Evolutionary conservation across 2,329 filamentous ascomycete species (phyloP).

Genomic region (Eurotiales sp.): DNA sequence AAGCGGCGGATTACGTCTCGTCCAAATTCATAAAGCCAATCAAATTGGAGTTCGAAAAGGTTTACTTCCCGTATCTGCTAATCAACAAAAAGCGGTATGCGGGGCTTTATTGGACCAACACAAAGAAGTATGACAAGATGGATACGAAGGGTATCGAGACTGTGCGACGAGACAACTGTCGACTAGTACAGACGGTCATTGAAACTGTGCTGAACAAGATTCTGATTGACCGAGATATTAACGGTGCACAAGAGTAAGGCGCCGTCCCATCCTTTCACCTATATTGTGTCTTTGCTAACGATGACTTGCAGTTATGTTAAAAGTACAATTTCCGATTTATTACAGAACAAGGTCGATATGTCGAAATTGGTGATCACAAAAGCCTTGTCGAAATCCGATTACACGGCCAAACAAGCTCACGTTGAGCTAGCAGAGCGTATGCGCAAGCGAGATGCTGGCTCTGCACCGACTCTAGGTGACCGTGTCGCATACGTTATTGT

Average conservation of each 20-base stretch:
- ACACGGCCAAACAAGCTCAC: slow-evolving; percentile 90
- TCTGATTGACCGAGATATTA: slow-evolving; percentile 85
- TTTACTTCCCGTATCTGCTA: slow-evolving; percentile 94
- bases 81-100: slow-evolving; percentile 99
- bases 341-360: slow-evolving; percentile 98
- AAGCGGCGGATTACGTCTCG: slow-evolving; percentile 84
- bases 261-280: background rate
- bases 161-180: slow-evolving; percentile 92
- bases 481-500: slow-evolving; percentile 98
- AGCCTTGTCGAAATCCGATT: slow-evolving; percentile 84
- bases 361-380: slow-evolving; percentile 99
- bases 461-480: slow-evolving; percentile 86
- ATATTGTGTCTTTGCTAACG: slow-evolving; percentile 32
- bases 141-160: slow-evolving; percentile 99
- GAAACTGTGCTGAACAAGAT: slow-evolving; percentile 96
- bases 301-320: slow-evolving; percentile 74
- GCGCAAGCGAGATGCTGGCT: slow-evolving; percentile 94
- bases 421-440: slow-evolving; percentile 93
- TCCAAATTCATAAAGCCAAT: slow-evolving; percentile 93
- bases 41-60: slow-evolving; percentile 98
- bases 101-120: slow-evolving; percentile 93
- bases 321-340: slow-evolving; percentile 85
- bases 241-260: slow-evolving; percentile 85
- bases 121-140: slow-evolving; percentile 98
- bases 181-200: slow-evolving; percentile 93